phyloP scores from a whole-genome alignment of 768 basidiomycete species.

The Mycena vitilis region DNA sequence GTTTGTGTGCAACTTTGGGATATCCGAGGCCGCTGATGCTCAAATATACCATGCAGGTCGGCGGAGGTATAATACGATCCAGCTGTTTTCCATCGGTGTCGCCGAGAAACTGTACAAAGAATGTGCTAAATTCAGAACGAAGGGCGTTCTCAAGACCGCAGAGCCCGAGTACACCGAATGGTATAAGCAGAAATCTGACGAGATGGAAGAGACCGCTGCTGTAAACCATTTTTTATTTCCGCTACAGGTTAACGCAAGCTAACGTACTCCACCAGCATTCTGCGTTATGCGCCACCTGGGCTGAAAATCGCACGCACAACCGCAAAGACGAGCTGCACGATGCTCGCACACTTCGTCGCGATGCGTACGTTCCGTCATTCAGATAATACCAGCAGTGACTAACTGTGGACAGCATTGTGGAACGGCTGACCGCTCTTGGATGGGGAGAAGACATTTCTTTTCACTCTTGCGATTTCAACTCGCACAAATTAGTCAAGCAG shows the following conservation, averaged over 20 bases:
- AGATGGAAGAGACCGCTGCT: slow-evolving; percentile 3
- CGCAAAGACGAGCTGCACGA: slow-evolving; percentile 24
- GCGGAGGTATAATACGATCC: background rate
- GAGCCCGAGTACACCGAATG: slow-evolving; percentile 13
- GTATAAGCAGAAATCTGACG: slow-evolving; percentile 6
- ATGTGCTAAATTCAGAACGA: slow-evolving; percentile 2
- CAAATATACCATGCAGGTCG: slow-evolving; percentile 1
- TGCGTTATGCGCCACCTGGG: slow-evolving; percentile 9
- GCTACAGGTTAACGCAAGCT: background rate
- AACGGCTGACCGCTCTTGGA: slow-evolving; percentile 20
- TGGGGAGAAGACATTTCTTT: slow-evolving; percentile 25
- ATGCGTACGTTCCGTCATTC: slow-evolving; percentile 12
- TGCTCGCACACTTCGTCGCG: slow-evolving; percentile 16
- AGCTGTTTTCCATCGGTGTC: slow-evolving; percentile 3
- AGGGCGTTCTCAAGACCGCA: background rate
- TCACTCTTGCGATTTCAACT: background rate
- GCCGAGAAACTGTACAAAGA: slow-evolving; percentile 16
- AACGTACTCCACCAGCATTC: slow-evolving; percentile 6
- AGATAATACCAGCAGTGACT: background rate
- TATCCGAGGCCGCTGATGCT: background rate
- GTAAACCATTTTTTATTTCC: background rate
- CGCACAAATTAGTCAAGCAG: slow-evolving; percentile 26
- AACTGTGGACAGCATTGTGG: slow-evolving; percentile 19
- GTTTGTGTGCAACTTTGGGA: slow-evolving; percentile 8
- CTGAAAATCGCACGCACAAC: slow-evolving; percentile 4